phyloP scores from a whole-genome alignment of 805 yeast genomes.

The Pichia thaimueangensis region DNA sequence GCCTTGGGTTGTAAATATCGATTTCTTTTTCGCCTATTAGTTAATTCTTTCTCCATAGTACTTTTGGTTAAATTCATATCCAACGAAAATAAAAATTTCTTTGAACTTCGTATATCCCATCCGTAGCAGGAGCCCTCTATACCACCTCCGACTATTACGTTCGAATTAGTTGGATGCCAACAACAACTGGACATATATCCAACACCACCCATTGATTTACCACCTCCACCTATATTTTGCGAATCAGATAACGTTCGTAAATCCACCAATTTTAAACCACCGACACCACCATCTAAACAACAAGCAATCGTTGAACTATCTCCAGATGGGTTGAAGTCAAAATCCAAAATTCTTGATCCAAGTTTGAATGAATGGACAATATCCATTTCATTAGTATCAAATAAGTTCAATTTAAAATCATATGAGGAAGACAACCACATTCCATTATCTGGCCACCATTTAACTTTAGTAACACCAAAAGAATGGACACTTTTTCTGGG shows the following conservation, averaged over 20 bases:
- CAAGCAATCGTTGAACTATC: slow-evolving; percentile 54
- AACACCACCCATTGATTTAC: slow-evolving; percentile 24
- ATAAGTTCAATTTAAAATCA: slow-evolving; percentile 68
- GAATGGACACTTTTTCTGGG: slow-evolving; percentile 43
- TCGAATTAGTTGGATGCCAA: slow-evolving; percentile 65
- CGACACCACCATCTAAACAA: slow-evolving; percentile 53
- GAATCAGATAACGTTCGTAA: slow-evolving; percentile 66
- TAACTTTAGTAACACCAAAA: slow-evolving; percentile 65
- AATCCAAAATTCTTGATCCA: slow-evolving; percentile 55
- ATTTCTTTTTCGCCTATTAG: background rate
- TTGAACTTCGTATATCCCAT: slow-evolving; percentile 79
- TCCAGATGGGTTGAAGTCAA: slow-evolving; percentile 51
- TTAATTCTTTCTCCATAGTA: slow-evolving; percentile 10
- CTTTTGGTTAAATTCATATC: slow-evolving; percentile 37
- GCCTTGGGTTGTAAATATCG: slow-evolving; percentile 40
- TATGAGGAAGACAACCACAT: slow-evolving; percentile 78
- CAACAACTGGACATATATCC: slow-evolving; percentile 26
- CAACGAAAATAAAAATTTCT: slow-evolving; percentile 54
- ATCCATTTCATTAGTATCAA: slow-evolving; percentile 69
- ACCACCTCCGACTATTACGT: slow-evolving; percentile 73
- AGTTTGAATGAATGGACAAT: slow-evolving; percentile 63
- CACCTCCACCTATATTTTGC: slow-evolving; percentile 48
- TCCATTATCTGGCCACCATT: slow-evolving; percentile 95
- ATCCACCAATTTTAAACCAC: slow-evolving; percentile 53
- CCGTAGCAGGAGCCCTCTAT: slow-evolving; percentile 71